Evolutionary conservation across 2,329 filamentous ascomycete species (phyloP), one percentile per base, ranked within the genome.

Genomic region (Alternaria triticina): DNA sequence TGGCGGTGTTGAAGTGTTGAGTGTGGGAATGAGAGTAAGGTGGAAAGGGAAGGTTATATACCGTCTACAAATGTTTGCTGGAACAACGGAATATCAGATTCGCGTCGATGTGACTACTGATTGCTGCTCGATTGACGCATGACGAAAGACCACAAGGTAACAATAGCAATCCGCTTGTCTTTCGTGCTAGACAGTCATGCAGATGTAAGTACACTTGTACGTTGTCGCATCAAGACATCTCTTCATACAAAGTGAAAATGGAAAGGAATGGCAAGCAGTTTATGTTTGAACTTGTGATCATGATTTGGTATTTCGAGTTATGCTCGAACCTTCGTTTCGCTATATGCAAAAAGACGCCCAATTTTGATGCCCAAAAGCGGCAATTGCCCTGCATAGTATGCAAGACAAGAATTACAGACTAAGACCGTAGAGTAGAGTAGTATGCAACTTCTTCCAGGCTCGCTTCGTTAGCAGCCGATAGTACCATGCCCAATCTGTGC

Each of bases 351-450:
- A 22, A 52, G 30, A 3, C 49, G 22, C 20, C 13, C 20, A 40
- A 17, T 52, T 51, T 40, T 40, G 49, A 17, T 52, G 9, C 20
- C 28, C 20, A 5, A 40, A 1, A 40, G 36, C 9, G 36, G 1
- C n/a, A 40, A 40, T 17, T 17, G 28, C 25, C 49, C 8, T 2
- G 28, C 20, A 33, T 52, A 52, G 25, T 17, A 17, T 52, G 30
- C 49, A 52, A 25, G 20, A 36, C 30, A 52, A 5, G 2, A 8
- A 15, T 23, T 23, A 15, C 0, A 17, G 5, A 54, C 17, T 13
- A 44, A 15, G 25, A 50, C 49, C 51, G 33, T 45, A 54, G 47
- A 59, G 36, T 59, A 59, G 33, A 54, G 57, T 59, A 59, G 43
- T 52, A 54, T 30, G 47, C 46, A 59, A 45, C 25, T 52, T 52